Conservation (phyloP, 1,284 basidiomycete genomes). For the Pascua guehoae region DNA sequence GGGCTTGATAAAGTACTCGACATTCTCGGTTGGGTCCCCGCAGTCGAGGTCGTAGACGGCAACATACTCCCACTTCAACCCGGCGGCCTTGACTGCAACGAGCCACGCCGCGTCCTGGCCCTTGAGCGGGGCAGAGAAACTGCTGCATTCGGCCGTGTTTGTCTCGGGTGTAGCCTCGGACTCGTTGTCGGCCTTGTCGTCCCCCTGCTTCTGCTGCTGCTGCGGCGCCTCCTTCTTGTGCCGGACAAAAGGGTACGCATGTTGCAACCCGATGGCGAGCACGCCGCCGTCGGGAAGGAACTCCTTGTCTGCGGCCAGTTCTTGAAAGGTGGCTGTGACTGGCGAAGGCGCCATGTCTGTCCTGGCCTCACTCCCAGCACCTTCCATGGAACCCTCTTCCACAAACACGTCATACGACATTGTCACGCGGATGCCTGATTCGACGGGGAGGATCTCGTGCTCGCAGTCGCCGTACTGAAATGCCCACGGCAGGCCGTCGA, state of each 20-base stretch:
- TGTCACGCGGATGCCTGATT: slow-evolving; percentile 51
- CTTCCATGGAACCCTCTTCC: neutral
- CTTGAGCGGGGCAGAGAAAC: neutral
- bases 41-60: neutral
- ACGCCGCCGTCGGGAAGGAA: slow-evolving; percentile 34
- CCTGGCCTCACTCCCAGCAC: too few species aligned
- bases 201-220: neutral
- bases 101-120: neutral
- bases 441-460: slow-evolving; percentile 52
- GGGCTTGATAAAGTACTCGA: too few species aligned
- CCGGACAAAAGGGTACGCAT: slow-evolving; percentile 42
- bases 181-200: too few species aligned
- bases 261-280: slow-evolving; percentile 49
- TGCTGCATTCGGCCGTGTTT: too few species aligned
- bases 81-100: neutral
- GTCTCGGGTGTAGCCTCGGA: too few species aligned
- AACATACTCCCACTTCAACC: neutral
- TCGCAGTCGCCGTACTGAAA: slow-evolving; percentile 53
- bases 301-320: neutral
- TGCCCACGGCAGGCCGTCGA: slow-evolving; percentile 13
- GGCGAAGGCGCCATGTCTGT: too few species aligned
- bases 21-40: neutral
- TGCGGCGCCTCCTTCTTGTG: too few species aligned
- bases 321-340: neutral
- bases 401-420: slow-evolving; percentile 48